These are phyloP conservation scores for Chlamydomonas reinhardtii DNA, from an alignment of 163 green algal species.

Conservation along the genomic window DNA sequence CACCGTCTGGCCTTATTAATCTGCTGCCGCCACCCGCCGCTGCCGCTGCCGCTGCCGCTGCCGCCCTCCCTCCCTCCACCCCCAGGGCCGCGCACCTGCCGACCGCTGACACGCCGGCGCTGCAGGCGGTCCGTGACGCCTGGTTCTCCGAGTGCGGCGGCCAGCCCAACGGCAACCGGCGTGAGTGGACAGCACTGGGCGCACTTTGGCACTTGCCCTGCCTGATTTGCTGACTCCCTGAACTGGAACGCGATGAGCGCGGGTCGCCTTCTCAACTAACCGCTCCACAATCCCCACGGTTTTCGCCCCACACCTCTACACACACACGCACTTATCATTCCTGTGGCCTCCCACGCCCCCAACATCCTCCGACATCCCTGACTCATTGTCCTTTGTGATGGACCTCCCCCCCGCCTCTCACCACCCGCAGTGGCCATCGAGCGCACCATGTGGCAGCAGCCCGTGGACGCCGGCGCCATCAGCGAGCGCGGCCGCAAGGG, in stretches of 20 bases:
- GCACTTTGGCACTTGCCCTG: neutral
- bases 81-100: conserved; percentile 68
- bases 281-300: no score
- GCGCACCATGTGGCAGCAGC: conserved; percentile 79
- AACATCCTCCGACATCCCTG: no score
- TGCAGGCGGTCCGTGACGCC: conserved; percentile 74
- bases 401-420: no score
- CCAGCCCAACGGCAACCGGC: conserved; percentile 82
- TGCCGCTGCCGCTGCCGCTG: neutral
- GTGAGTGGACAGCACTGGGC: conserved; percentile 63
- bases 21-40: neutral
- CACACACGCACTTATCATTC: no score
- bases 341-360: no score
- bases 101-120: conserved; percentile 78
- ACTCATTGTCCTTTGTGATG: no score
- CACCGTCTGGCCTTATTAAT: no score
- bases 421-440: conserved; percentile 85
- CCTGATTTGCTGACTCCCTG: no score
- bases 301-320: no score
- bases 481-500: conserved; percentile 74
- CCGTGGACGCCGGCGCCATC: conserved; percentile 75
- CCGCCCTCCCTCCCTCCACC: neutral
- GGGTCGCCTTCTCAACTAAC: no score
- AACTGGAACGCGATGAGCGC: no score
- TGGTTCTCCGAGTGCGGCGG: conserved; percentile 85